Base-by-base conservation (phyloP, 1,139 yeast species). In the Sugiyamaella novakii region DNA sequence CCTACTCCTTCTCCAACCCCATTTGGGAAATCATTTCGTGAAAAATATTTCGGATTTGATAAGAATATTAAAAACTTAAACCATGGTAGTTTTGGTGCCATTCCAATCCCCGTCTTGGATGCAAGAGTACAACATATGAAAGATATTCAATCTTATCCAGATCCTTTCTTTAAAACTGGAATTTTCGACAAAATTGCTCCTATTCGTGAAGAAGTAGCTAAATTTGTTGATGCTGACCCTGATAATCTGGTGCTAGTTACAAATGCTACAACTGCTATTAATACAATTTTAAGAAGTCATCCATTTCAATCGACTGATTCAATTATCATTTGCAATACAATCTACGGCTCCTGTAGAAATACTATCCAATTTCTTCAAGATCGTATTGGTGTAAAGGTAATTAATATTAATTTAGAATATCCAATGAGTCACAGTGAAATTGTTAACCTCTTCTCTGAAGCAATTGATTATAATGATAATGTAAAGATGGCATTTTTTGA, bases 231-330 rank as follows among this genome's bases (percentile, higher is more conserved):
- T 40, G 71, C 77, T 48, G 78, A 76, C 46, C 48, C 54, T 10
- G 68, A 67, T 43, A 70, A 72, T 56, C 58, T 81, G 50, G 84
- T 78, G 0, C 63, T 81, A 29, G 77, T 77, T 1, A 66, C 71
- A 10, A 84, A 83, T 60, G 86, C 88, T 3, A 81, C 88, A 3
- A 67, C 76, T 5, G 87, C 83, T 1, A 73, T 80, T 43, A 83
- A 83, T 61, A 69, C 81, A 0, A 74, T 83, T 1, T 68, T 83
- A 49, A 68, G 88, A 54, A 77, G 84, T 34, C 71, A 68, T 42
- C 78, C 79, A 1, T 79, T 81, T 59, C 46, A 65, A 7, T 66
- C 71, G 44, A 81, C 81, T 12, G 89, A 84, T 58, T 75, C 70
- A 46, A 67, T 83, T 19, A 68, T 81, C 14, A 63, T 76, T 30